Evolutionary conservation across 2,329 filamentous ascomycete species (phyloP).

Genomic region (Daldinia sp.): DNA sequence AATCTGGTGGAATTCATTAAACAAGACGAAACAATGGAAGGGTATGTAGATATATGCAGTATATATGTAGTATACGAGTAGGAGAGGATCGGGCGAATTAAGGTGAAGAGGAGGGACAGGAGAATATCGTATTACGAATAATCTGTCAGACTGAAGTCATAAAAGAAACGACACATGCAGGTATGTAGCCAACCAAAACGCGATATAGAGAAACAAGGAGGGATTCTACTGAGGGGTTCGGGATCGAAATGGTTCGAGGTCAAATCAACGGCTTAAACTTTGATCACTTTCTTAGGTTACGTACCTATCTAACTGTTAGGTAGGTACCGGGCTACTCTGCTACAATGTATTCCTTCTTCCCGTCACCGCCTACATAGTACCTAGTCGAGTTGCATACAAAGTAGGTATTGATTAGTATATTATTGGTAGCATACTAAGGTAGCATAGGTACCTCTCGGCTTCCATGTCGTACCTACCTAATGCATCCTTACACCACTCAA

Average conservation of each 20-base stretch:
- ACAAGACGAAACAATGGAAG: slow-evolving; percentile 4
- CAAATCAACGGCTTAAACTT: slow-evolving; percentile 6
- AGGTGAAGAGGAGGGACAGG: neutral
- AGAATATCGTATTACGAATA: slow-evolving; percentile 22
- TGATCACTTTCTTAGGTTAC: neutral
- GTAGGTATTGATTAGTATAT: neutral
- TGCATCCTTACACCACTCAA: slow-evolving; percentile 20
- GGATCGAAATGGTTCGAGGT: slow-evolving; percentile 9
- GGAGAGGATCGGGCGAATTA: neutral
- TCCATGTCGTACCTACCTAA: slow-evolving; percentile 36
- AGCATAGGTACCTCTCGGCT: neutral
- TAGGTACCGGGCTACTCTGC: no score
- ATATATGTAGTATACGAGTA: neutral
- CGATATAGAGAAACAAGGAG: slow-evolving; percentile 7
- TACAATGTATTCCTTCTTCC: neutral
- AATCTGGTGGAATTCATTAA: slow-evolving; percentile 43
- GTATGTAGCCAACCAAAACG: slow-evolving; percentile 5
- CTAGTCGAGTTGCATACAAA: neutral
- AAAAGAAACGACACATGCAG: slow-evolving; percentile 10
- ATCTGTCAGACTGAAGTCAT: slow-evolving; percentile 15
- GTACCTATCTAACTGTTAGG: no score
- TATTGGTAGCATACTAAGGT: neutral
- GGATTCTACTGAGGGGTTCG: slow-evolving; percentile 5
- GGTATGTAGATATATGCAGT: no score
- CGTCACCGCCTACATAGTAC: neutral